phyloP scores from a whole-genome alignment of 1,139 yeast species.

The Candida anutae region DNA sequence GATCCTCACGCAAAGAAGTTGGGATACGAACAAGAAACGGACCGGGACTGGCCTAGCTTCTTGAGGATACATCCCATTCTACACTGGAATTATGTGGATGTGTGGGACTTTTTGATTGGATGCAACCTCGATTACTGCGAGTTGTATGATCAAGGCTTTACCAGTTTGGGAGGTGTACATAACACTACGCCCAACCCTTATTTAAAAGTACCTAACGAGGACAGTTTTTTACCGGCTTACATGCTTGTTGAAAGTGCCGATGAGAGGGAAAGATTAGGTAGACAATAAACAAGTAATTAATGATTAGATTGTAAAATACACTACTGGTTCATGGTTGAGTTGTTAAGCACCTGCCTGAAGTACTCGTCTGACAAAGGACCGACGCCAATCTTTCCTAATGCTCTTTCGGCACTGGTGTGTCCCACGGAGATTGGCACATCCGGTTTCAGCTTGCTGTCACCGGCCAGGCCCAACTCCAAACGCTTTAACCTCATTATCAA shows the following conservation, averaged over 20 bases:
- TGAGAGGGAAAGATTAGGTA: conserved; percentile 44
- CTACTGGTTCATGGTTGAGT: conserved; percentile 8
- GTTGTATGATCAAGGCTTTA: conserved; percentile 71
- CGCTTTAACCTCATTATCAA: conserved; percentile 53
- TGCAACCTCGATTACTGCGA: conserved; percentile 52
- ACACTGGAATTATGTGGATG: conserved; percentile 70
- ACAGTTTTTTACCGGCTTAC: conserved; percentile 55
- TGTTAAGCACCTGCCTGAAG: conserved; percentile 26
- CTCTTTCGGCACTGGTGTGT: conserved; percentile 75
- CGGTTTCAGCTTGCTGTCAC: conserved; percentile 13
- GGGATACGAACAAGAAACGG: conserved; percentile 56
- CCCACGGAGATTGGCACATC: conserved; percentile 34
- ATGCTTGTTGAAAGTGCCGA: conserved; percentile 50
- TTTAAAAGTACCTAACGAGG: conserved; percentile 24
- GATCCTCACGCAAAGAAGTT: conserved; percentile 68
- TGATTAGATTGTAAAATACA: too few relatives aligned
- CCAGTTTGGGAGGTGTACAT: conserved; percentile 71
- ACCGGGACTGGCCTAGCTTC: conserved; percentile 84
- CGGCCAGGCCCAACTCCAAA: conserved; percentile 31
- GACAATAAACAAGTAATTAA: background rate
- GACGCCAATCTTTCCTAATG: conserved; percentile 71
- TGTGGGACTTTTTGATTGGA: conserved; percentile 62
- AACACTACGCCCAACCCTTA: conserved; percentile 63
- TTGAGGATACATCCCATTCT: conserved; percentile 73
- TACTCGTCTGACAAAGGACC: conserved; percentile 61